Conservation (phyloP, 768 basidiomycete species). For the Termitomyces sp. region DNA sequence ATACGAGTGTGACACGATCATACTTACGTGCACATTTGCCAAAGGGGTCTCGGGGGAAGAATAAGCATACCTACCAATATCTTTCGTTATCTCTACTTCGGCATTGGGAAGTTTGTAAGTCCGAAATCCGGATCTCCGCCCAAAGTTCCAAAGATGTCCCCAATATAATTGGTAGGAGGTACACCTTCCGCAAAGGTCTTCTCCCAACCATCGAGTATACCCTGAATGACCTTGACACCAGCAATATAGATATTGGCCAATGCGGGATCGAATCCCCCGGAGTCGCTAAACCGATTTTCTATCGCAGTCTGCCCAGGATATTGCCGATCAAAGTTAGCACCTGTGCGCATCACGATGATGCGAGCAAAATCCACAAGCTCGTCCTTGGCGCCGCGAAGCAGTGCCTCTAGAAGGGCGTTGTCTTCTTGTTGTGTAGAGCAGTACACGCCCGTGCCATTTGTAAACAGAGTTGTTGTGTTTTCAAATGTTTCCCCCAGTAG, state of each 20-base stretch:
- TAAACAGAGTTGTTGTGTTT: slow-evolving; percentile 7
- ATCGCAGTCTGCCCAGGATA: slow-evolving; percentile 6
- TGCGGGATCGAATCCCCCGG: background rate
- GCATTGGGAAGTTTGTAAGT: background rate
- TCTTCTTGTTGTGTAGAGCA: slow-evolving; percentile 12
- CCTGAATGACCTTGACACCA: background rate
- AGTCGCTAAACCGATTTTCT: slow-evolving; percentile 4
- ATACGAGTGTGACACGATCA: no score
- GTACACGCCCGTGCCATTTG: slow-evolving; percentile 8
- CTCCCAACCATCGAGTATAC: background rate
- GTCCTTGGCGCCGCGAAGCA: slow-evolving; percentile 6
- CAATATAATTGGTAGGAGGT: background rate
- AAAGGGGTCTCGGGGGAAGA: no score
- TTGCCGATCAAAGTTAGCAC: slow-evolving; percentile 8
- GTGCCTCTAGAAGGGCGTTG: slow-evolving; percentile 7
- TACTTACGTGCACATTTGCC: no score
- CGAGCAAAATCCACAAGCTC: slow-evolving; percentile 8
- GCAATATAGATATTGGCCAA: background rate
- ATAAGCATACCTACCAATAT: no score
- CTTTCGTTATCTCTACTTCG: no score
- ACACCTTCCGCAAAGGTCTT: background rate
- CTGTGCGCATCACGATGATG: slow-evolving; percentile 9
- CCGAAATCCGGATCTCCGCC: background rate
- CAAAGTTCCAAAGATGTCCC: background rate
- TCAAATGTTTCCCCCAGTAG: slow-evolving; percentile 6